A percentile compares a stretch with the other conserved stretches of the same genome.
Conservation (phyloP, 495 filamentous ascomycete species). For the Xylona heveae region DNA sequence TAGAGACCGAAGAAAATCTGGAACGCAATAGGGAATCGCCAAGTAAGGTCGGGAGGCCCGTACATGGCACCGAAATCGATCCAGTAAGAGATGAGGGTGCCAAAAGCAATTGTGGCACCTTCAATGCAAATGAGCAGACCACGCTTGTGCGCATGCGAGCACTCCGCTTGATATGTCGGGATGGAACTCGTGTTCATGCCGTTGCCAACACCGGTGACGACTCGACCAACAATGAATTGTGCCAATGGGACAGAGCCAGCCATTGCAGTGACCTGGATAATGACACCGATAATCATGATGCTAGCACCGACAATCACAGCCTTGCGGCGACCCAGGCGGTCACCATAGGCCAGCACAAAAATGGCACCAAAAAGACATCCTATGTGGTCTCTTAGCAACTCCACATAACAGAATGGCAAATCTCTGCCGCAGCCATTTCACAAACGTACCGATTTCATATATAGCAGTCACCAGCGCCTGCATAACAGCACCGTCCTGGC, state of each 20-base stretch:
- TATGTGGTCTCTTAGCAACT: neutral
- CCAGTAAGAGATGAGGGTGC: conserved; percentile 64
- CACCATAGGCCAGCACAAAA: conserved; percentile 44
- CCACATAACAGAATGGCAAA: neutral
- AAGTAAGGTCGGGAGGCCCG: conserved; percentile 38
- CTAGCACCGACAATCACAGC: conserved; percentile 35
- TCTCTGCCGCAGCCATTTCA: neutral
- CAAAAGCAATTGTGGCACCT: conserved; percentile 60
- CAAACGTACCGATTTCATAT: conserved; percentile 42
- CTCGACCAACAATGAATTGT: conserved; percentile 57
- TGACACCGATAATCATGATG: conserved; percentile 54
- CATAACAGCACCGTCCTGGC: too few relatives aligned
- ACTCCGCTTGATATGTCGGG: conserved; percentile 64
- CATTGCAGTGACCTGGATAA: conserved; percentile 40
- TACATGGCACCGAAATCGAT: conserved; percentile 60
- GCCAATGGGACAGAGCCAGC: conserved; percentile 19
- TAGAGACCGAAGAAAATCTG: conserved; percentile 54
- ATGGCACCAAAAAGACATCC: conserved; percentile 55
- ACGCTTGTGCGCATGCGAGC: conserved; percentile 52
- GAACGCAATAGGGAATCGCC: conserved; percentile 72
- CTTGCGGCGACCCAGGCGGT: conserved; percentile 36
- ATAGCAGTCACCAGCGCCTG: conserved; percentile 68
- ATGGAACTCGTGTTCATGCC: conserved; percentile 64
- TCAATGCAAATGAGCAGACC: conserved; percentile 73
- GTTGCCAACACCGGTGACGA: conserved; percentile 56